phyloP scores from a whole-genome alignment of 2,329 filamentous ascomycete genomes.

The Coniochaeta prunicola region DNA sequence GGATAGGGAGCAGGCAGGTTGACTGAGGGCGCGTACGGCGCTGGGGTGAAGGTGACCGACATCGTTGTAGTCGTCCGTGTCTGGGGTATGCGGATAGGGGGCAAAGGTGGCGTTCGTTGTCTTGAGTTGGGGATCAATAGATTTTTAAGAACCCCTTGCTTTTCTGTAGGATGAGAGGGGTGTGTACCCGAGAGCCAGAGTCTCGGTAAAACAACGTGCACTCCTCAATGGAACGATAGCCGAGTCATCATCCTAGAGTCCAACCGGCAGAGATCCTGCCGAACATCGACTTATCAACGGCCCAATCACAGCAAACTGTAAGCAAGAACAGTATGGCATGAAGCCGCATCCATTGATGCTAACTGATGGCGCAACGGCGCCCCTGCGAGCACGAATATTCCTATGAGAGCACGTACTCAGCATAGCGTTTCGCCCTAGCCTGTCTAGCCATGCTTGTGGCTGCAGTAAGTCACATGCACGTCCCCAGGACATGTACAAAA shows the following conservation, averaged over 20 bases:
- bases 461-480: background rate
- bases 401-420: background rate
- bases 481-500: too few species aligned
- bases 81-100: background rate
- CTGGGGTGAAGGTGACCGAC: background rate
- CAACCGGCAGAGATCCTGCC: background rate
- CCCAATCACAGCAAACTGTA: background rate
- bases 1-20: conserved; percentile 8
- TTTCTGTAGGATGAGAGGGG: background rate
- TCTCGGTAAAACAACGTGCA: background rate
- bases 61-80: background rate
- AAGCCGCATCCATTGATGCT: background rate
- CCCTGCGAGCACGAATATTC: background rate
- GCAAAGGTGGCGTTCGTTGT: background rate
- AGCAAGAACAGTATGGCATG: background rate
- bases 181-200: background rate
- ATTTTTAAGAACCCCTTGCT: background rate
- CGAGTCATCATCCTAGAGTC: background rate
- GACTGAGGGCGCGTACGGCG: conserved; percentile 6
- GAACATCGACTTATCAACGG: background rate
- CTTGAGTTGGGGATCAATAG: background rate
- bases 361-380: background rate
- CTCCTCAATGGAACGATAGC: background rate
- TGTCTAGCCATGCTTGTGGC: too few species aligned
- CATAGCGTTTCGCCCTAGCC: too few species aligned